Percentiles rank a stretch among this genome's conserved stretches.
These are phyloP conservation scores for Lagenidium sp. DNA, from an alignment of 352 stramenopile species.

Conservation along the genomic window DNA sequence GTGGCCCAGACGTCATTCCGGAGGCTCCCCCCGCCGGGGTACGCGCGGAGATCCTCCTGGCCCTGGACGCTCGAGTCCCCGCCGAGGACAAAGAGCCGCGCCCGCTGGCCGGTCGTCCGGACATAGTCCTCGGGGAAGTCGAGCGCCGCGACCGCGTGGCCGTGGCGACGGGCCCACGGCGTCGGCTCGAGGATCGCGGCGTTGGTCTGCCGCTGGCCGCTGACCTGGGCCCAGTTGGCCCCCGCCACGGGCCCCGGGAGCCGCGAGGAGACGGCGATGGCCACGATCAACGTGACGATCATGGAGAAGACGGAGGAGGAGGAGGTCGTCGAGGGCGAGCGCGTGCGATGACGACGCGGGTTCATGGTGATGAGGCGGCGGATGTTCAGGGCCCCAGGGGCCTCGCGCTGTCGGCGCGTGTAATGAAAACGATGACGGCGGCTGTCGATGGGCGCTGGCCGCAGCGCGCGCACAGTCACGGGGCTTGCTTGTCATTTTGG, in stretches of 20 bases:
- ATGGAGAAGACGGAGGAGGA: neutral
- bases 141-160: slow-evolving; percentile 46
- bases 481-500: no score
- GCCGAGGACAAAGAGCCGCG: slow-evolving; percentile 58
- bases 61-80: slow-evolving; percentile 64
- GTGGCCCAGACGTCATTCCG: slow-evolving; percentile 72
- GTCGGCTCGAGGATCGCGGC: slow-evolving; percentile 34
- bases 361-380: no score
- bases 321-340: neutral
- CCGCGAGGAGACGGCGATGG: slow-evolving; percentile 22
- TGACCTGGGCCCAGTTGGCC: slow-evolving; percentile 69
- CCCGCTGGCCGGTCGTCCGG: slow-evolving; percentile 27
- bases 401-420: no score
- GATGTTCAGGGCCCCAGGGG: no score
- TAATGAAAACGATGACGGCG: no score
- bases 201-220: slow-evolving; percentile 51
- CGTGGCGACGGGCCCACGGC: slow-evolving; percentile 52
- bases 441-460: no score
- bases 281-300: slow-evolving; percentile 14
- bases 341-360: no score
- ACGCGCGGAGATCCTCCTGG: slow-evolving; percentile 56
- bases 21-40: slow-evolving; percentile 50
- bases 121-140: slow-evolving; percentile 47
- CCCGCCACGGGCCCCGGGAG: slow-evolving; percentile 12
- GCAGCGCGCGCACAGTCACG: no score